Percentiles rank a stretch among this genome's conserved stretches.
Conservation (phyloP, 345 rosid species). For the Eucalyptus guilfoylei region DNA sequence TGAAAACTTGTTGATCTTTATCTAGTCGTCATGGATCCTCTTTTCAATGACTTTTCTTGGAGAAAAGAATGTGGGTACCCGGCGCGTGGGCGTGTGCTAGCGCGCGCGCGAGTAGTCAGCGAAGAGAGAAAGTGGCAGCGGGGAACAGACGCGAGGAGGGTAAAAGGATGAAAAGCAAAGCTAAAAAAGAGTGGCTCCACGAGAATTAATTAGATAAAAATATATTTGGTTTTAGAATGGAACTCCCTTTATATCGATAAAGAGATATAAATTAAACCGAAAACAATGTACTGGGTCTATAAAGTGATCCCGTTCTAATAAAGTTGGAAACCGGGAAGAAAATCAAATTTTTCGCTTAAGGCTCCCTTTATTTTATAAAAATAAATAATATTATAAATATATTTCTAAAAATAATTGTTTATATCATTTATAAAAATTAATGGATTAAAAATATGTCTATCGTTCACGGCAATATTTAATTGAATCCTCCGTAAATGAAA, state of each 20-base stretch:
- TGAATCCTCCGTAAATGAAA: rapidly evolving
- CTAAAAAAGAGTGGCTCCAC: rapidly evolving
- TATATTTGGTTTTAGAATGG: neutral
- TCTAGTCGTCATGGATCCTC: neutral
- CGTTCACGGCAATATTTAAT: too few relatives aligned
- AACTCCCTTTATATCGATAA: too few relatives aligned
- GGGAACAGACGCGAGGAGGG: neutral
- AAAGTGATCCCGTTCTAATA: too few relatives aligned
- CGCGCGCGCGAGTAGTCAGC: neutral
- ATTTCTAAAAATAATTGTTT: rapidly evolving
- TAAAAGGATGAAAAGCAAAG: neutral
- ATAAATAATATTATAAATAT: too few relatives aligned
- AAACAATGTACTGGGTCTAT: too few relatives aligned
- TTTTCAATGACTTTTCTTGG: neutral
- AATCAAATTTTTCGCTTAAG: too few relatives aligned
- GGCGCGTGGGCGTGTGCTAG: neutral
- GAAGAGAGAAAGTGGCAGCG: neutral
- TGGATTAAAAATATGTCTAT: rapidly evolving
- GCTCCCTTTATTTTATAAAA: rapidly evolving
- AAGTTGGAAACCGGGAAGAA: too few relatives aligned
- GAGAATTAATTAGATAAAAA: too few relatives aligned
- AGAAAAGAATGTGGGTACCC: rapidly evolving
- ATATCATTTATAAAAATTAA: too few relatives aligned
- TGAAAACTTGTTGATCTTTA: neutral
- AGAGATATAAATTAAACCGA: too few relatives aligned